Evolutionary conservation across 2,329 filamentous ascomycete species (phyloP), one percentile per base, ranked within the genome.

Genomic region (Chrysoporthe austroafricana): DNA sequence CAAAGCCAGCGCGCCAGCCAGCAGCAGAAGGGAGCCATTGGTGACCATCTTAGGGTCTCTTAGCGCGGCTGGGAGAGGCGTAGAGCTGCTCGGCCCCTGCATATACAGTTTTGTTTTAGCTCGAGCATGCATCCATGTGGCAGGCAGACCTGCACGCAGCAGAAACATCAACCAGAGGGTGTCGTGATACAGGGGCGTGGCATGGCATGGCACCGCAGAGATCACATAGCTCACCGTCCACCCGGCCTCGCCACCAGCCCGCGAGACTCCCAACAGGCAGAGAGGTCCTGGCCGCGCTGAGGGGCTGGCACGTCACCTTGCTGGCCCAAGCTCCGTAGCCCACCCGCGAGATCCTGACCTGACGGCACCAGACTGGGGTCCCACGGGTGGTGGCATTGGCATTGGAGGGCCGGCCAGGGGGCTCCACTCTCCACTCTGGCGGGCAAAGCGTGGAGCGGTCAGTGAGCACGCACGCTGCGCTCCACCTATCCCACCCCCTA

Each of bases 371-470:
- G 36, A 9, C 6, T 21, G 26, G 50, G 44, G 50, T 3, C 32
- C 50, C 50, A 54, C 50, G 50, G 50, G 26, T 54, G 11, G 26
- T 26, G 26, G 26, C 26, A 26, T 26, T 26, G 26, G 50, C 50
- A 54, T 54, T 54, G 50, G 50, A 54, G 11, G 32, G 50, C 50
- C 36, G 58, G 16, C 21, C 39, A 63, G 61, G 61, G 43, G 50
- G 39, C 39, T 21, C 34, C 32, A 46, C 58, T 18, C 48, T 13
- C 46, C 61, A 63, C 48, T 42, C 18, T 34, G 26, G 59, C 59
- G 59, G 59, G 43, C 43, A 62, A 62, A 48, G 59, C 59, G 52
- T 60, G 56, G 43, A 65, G 63, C 63, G 63, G 63, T 65, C 63
- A 65, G 63, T 65, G 54, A 60, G 54, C 62, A 46, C 42, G 39